These are phyloP conservation scores for Lippia alba DNA, from an alignment of 305 asterid genomes.

Conservation along the genomic window DNA sequence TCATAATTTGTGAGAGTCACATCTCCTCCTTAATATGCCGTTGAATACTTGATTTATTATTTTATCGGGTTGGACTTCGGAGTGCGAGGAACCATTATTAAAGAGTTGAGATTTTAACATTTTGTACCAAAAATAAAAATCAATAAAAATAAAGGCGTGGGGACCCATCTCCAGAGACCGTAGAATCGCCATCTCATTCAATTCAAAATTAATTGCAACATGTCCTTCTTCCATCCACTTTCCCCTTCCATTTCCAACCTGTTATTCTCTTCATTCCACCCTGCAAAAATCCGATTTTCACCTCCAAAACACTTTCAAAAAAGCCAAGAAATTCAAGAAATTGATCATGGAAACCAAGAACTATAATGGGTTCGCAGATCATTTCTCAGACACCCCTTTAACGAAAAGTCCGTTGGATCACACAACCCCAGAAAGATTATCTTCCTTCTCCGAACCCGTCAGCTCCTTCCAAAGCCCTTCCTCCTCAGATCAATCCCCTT, in stretches of 20 bases:
- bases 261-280: neutral
- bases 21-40: no score
- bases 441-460: constrained; percentile 42
- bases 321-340: neutral
- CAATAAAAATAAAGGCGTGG: constrained; percentile 18
- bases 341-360: constrained; percentile 20
- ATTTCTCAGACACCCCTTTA: neutral
- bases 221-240: constrained; percentile 22
- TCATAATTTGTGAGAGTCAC: no score
- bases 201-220: constrained; percentile 20
- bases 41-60: no score
- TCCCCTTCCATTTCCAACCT: neutral
- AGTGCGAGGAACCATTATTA: no score
- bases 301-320: neutral
- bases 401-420: neutral
- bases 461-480: constrained; percentile 34
- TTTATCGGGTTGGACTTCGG: no score
- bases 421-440: constrained; percentile 34
- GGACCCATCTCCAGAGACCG: constrained; percentile 32
- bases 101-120: no score
- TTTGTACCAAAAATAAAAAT: neutral
- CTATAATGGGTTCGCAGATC: constrained; percentile 6
- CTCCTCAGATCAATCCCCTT: constrained; percentile 35
- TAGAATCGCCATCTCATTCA: constrained; percentile 10
- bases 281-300: neutral